A percentile compares a stretch with the other conserved stretches of the same genome.
Conservation (phyloP, 768 basidiomycete species). For the Mycena latifolia region DNA sequence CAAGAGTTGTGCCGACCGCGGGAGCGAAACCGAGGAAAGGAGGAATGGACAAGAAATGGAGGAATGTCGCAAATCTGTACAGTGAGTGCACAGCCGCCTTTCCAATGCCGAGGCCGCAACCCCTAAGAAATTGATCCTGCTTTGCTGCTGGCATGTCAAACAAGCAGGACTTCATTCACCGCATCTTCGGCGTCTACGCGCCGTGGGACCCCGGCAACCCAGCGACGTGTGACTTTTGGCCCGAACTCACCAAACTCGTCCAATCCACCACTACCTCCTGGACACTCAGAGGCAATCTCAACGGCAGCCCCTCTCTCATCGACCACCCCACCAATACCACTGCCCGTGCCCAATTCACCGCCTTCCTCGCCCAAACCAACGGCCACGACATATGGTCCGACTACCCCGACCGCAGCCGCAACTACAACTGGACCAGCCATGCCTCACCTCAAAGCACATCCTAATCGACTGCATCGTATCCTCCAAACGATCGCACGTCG, state of each 20-base stretch:
- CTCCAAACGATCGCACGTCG: constrained; percentile 12
- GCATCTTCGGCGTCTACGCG: constrained; percentile 41
- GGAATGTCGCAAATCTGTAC: no score
- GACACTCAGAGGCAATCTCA: constrained; percentile 34
- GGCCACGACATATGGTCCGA: constrained; percentile 6
- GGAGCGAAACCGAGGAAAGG: no score
- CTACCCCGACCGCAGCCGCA: not conserved
- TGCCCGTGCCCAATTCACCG: not conserved
- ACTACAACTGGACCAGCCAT: constrained; percentile 13
- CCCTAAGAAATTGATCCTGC: no score
- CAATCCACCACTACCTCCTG: not conserved
- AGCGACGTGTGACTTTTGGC: constrained; percentile 32
- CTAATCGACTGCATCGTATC: constrained; percentile 34
- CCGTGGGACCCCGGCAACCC: constrained; percentile 42
- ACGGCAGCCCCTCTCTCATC: no score
- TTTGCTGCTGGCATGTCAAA: no score
- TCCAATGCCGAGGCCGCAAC: no score
- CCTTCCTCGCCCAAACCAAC: not conserved
- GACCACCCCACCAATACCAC: not conserved
- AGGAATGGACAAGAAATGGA: no score
- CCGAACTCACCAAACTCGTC: constrained; percentile 14
- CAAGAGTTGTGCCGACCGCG: no score
- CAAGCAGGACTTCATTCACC: constrained; percentile 36
- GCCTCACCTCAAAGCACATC: not conserved
- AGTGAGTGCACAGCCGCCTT: no score